phyloP scores from a whole-genome alignment of 768 basidiomycete genomes.

The Holtermannia corniformis region DNA sequence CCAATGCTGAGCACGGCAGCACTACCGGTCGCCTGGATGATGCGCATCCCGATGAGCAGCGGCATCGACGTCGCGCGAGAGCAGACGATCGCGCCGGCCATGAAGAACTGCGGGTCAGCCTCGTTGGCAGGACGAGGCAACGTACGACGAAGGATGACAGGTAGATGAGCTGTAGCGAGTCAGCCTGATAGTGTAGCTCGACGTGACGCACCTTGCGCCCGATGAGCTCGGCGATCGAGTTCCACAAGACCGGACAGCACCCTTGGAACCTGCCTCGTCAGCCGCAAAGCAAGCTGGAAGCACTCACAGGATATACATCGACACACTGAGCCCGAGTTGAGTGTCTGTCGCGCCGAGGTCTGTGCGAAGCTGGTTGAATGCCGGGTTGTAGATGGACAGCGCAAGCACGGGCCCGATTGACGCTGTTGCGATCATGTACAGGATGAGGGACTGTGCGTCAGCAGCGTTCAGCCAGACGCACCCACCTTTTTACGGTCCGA shows the following conservation, averaged over 20 bases:
- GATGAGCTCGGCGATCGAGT: constrained; percentile 27
- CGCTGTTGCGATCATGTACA: no score
- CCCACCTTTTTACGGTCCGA: constrained; percentile 32
- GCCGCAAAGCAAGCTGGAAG: neutral
- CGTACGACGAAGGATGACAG: constrained; percentile 36
- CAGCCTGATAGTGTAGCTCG: constrained; percentile 9
- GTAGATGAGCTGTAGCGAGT: constrained; percentile 22
- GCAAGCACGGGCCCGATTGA: constrained; percentile 37
- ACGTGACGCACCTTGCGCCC: neutral
- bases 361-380: constrained; percentile 35
- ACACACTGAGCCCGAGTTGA: constrained; percentile 37
- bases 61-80: constrained; percentile 33
- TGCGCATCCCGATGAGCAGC: constrained; percentile 35
- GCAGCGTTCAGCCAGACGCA: neutral
- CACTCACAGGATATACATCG: constrained; percentile 40
- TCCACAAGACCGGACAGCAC: constrained; percentile 32
- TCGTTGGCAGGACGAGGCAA: no score
- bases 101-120: constrained; percentile 25
- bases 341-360: constrained; percentile 35
- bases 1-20: constrained; percentile 36
- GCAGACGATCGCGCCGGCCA: constrained; percentile 32
- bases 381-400: constrained; percentile 41
- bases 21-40: constrained; percentile 36
- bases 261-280: constrained; percentile 19
- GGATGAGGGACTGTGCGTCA: neutral